Evolutionary conservation across 495 filamentous ascomycete genomes (phyloP).

Genomic region (Choiromyces venosus): DNA sequence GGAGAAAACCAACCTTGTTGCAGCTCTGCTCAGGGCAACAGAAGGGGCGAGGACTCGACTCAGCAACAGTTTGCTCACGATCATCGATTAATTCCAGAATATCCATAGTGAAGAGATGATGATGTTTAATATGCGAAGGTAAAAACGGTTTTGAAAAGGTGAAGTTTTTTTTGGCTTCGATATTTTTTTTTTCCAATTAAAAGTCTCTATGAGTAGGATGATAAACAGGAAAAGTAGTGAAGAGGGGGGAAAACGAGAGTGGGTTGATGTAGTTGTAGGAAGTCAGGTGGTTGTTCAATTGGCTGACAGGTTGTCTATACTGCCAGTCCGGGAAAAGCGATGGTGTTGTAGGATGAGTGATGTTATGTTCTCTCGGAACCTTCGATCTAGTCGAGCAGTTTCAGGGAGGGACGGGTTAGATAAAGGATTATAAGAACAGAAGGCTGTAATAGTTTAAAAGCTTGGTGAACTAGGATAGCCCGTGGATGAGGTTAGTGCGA

Average conservation of each 20-base stretch:
- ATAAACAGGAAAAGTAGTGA: constrained; percentile 28
- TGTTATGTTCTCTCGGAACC: constrained; percentile 27
- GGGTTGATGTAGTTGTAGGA: constrained; percentile 21
- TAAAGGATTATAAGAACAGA: constrained; percentile 34
- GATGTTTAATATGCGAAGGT: constrained; percentile 13
- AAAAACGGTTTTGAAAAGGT: not conserved
- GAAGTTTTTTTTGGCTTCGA: constrained; percentile 8
- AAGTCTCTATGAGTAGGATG: constrained; percentile 24
- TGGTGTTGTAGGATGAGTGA: constrained; percentile 23
- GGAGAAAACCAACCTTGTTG: constrained; percentile 40
- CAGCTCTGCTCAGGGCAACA: constrained; percentile 39
- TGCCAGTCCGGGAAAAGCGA: constrained; percentile 32
- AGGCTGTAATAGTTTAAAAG: constrained; percentile 36
- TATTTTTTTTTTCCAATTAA: constrained; percentile 30
- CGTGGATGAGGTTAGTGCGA: constrained; percentile 25
- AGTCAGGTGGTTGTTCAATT: constrained; percentile 19
- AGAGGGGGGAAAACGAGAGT: constrained; percentile 12
- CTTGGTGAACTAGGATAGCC: constrained; percentile 30
- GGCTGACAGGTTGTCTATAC: constrained; percentile 32
- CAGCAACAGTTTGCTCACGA: constrained; percentile 41
- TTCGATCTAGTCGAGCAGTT: constrained; percentile 38
- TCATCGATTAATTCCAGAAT: constrained; percentile 44
- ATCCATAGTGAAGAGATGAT: constrained; percentile 40
- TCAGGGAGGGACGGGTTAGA: constrained; percentile 39
- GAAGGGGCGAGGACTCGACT: constrained; percentile 40